Evolutionary conservation across 192 early-diverging fungal species (phyloP), one percentile per base, ranked within the genome.

Genomic region (Gaertneriomyces semiglobifer): DNA sequence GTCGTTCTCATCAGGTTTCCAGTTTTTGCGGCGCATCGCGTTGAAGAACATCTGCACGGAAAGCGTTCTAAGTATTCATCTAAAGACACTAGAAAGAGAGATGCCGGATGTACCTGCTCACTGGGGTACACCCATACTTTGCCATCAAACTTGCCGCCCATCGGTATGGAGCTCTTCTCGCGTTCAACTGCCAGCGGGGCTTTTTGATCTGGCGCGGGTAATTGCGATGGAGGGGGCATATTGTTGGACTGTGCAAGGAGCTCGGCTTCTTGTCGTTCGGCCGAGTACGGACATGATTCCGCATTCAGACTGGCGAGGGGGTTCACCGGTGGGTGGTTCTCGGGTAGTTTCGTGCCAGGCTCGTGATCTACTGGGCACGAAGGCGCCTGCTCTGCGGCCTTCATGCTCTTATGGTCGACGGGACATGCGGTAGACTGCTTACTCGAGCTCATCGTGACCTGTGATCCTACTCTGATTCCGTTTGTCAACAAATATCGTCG

Each of bases 21-120:
- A 93, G 72, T 89, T 91, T 66, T 96, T 96, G 70, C 94, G 86
- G 67, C 82, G 87, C 90, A 96, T 93, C 1, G 94, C 94, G 59
- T 96, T 96, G 79, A 90, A 96, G 58, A 96, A 96, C 90, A 92
- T 92, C 58, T 79, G 71, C 19, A 63, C 4, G 6, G 6, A 52
- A 18, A 0, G 6, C n/a, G 3, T 33, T 33, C 25, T 33, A 33
- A 33, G 25, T 33, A 33, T 2, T 33, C 25, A 0, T 1, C 25
- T 33, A 33, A 12, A 2, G 48, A 50, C 48, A 2, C 11, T n/a
- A 6, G 5, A 14, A 16, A 57, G 3, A 25, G 20, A 62, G 42
- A 11, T 16, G 7, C 63, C 4, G 33, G 8, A 43, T 33, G 5
- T 48, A 65, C 63, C 75, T 94, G 92, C 71, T 95, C 91, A 18